A percentile compares a stretch with the other conserved stretches of the same genome.
These are phyloP conservation scores for Suhomyces taliae DNA, from an alignment of 1,139 yeast species.

Conservation along the genomic window DNA sequence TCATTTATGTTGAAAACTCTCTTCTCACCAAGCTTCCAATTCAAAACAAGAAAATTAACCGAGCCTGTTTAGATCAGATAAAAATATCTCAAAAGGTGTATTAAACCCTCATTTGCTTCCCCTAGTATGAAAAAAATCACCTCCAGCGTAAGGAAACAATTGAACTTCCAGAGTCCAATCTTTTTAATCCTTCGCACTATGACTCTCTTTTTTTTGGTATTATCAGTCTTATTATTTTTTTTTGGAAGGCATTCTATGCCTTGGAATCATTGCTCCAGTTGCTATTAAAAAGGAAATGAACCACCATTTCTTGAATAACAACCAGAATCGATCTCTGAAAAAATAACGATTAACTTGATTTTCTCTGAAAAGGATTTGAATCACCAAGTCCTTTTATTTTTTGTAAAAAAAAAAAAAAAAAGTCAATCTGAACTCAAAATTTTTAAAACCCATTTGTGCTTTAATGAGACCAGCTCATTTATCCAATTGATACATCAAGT, in stretches of 20 bases:
- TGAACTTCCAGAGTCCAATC: slow-evolving; percentile 1
- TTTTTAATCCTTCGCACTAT: slow-evolving; percentile 9
- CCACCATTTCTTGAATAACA: background rate
- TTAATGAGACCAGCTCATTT: slow-evolving; percentile 6
- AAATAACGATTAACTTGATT: background rate
- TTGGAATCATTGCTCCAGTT: background rate
- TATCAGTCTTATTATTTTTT: slow-evolving; percentile 1
- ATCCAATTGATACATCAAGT: slow-evolving; percentile 6
- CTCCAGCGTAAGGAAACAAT: slow-evolving; percentile 8
- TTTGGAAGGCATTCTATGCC: background rate
- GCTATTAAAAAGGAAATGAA: background rate
- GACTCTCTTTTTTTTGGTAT: slow-evolving; percentile 4
- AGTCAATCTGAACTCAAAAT: background rate
- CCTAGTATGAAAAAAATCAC: slow-evolving; percentile 16
- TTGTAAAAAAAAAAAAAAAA: background rate
- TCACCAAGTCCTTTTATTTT: slow-evolving; percentile 1
- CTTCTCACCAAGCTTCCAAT: background rate
- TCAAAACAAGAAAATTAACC: background rate
- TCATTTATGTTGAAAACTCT: background rate
- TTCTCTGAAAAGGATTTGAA: background rate
- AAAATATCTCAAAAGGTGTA: slow-evolving; percentile 4
- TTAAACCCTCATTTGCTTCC: slow-evolving; percentile 13
- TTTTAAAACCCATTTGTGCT: background rate
- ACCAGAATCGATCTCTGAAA: background rate
- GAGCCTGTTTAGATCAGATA: slow-evolving; percentile 6